phyloP scores from a whole-genome alignment of 2,329 filamentous ascomycete genomes.

The Arachnomyces sp. region DNA sequence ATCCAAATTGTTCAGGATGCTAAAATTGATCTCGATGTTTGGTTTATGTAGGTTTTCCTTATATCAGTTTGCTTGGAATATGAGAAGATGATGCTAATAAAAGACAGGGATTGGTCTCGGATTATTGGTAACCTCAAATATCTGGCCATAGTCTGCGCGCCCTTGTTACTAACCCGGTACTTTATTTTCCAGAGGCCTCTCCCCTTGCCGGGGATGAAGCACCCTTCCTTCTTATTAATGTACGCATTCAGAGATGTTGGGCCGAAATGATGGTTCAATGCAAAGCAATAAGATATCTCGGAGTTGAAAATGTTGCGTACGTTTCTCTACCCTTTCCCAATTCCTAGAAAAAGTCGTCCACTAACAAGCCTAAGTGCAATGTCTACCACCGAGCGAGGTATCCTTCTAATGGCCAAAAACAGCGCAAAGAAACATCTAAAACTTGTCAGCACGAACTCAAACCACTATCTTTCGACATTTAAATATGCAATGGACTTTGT shows the following conservation, averaged over 20 bases:
- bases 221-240: slow-evolving; percentile 36
- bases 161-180: not conserved
- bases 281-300: slow-evolving; percentile 42
- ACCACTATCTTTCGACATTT: slow-evolving; percentile 43
- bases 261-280: slow-evolving; percentile 45
- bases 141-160: not conserved
- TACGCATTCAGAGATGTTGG: slow-evolving; percentile 48
- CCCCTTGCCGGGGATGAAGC: slow-evolving; percentile 22
- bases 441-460: slow-evolving; percentile 39
- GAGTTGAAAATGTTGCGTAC: slow-evolving; percentile 42
- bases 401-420: slow-evolving; percentile 44
- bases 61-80: not conserved
- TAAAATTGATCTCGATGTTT: slow-evolving; percentile 41
- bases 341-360: not conserved
- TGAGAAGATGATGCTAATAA: slow-evolving; percentile 6
- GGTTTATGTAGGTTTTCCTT: slow-evolving; percentile 33
- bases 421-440: slow-evolving; percentile 45
- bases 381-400: slow-evolving; percentile 39
- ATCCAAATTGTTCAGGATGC: slow-evolving; percentile 36
- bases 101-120: slow-evolving; percentile 26
- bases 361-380: slow-evolving; percentile 30
- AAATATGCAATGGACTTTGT: slow-evolving; percentile 51
- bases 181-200: slow-evolving; percentile 18
- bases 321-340: slow-evolving; percentile 4
- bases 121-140: slow-evolving; percentile 23